These are phyloP conservation scores for Shiraia bambusicola DNA, from an alignment of 2,329 filamentous ascomycete species.

Conservation along the genomic window DNA sequence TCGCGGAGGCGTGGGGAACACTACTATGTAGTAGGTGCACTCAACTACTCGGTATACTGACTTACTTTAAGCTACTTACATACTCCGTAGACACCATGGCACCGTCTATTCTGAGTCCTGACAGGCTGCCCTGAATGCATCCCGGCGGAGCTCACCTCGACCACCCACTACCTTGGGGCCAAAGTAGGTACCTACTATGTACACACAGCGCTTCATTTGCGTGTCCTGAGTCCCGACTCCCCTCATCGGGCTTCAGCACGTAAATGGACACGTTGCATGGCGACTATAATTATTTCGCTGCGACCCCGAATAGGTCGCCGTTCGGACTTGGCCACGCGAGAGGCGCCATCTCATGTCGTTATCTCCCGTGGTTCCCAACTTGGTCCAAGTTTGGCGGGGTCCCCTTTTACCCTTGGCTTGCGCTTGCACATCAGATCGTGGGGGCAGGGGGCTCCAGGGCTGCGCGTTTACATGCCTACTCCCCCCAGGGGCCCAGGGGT, in stretches of 20 bases:
- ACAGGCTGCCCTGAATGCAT: constrained; percentile 22
- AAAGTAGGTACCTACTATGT: no score
- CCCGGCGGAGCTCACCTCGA: constrained; percentile 16
- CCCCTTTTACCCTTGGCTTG: constrained; percentile 23
- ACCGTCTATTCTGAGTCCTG: no score
- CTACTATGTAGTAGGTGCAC: no score
- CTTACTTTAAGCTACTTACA: constrained; percentile 7
- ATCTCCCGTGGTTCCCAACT: constrained; percentile 21
- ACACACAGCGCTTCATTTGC: constrained; percentile 6
- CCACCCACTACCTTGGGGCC: constrained; percentile 7
- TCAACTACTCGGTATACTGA: no score
- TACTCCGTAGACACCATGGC: no score
- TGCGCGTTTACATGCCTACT: constrained; percentile 3
- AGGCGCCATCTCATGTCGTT: constrained; percentile 23
- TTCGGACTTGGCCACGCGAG: constrained; percentile 11
- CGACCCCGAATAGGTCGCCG: constrained; percentile 15
- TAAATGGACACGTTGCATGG: constrained; percentile 15
- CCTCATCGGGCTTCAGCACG: constrained; percentile 8
- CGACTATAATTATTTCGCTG: constrained; percentile 11
- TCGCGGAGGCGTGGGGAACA: constrained; percentile 20
- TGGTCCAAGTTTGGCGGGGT: constrained; percentile 17
- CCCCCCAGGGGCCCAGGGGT: constrained; percentile 3
- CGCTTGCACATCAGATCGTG: constrained; percentile 25
- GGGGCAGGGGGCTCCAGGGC: constrained; percentile 23
- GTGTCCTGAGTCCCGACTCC: no score